Base-by-base conservation (phyloP, 2,329 filamentous ascomycete species). In the Scedosporium minutisporum region DNA sequence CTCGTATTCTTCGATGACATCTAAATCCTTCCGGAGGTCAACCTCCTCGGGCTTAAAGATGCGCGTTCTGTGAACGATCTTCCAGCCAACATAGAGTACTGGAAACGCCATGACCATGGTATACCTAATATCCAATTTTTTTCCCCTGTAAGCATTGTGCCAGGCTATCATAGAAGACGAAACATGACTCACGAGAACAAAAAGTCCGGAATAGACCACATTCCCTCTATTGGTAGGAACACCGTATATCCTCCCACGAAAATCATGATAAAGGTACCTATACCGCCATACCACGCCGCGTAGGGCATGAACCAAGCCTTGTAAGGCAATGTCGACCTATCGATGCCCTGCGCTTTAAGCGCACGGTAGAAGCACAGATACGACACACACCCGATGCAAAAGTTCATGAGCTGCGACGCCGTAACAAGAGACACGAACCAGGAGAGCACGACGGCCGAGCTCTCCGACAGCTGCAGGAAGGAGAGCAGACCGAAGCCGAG, bases 161-260 rank as follows among this genome's bases (percentile, higher is more conserved):
- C 10, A 38, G 33, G 33, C 33, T 14, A 38, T 12, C 33, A 38
- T 6, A 38, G 33, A 38, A 60, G 2, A 16, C 16, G 0, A 61
- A n/a, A 3, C 3, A 14, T 25, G 21, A 76, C 80, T 77, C 67
- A 85, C 73, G 86, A 88, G 72, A 91, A 91, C 29, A 93, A 73
- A 71, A 93, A 95, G 6, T 82, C 85, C 6, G 87, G 81, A 0
- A 88, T 70, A 64, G 84, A 80, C 90, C 88, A 93, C 4, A 81
- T 79, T 0, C 82, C 77, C 2, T 55, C 51, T 7, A 55, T 18
- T 0, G 87, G 86, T 57, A 93, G 71, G 68, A 93, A 95, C 1
- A 93, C 88, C 0, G 86, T 82, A 65, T 92, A 93, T 0, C 90
- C 90, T 7, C 87, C 85, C 1, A 92, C 85, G 67, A 93, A 85